phyloP scores from a whole-genome alignment of 805 yeast species.

The Grigorovia yakushimaensis region DNA sequence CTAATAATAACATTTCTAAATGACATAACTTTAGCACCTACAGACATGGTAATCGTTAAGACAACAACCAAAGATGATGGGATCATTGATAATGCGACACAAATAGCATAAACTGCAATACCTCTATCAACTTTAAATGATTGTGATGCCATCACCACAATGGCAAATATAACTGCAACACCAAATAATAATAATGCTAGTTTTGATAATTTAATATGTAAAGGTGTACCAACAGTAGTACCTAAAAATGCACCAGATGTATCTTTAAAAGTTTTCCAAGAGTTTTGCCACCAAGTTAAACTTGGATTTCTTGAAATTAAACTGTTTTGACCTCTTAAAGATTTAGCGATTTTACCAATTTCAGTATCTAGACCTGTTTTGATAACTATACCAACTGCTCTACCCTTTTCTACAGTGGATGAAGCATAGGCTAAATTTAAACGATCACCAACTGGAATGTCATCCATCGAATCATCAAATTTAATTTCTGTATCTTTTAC shows the following conservation, averaged over 20 bases:
- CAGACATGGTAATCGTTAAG: slow-evolving; percentile 91
- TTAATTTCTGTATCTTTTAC: slow-evolving; percentile 46
- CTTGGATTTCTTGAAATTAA: slow-evolving; percentile 31
- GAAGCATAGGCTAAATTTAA: slow-evolving; percentile 86
- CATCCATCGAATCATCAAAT: slow-evolving; percentile 8
- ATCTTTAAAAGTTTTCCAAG: slow-evolving; percentile 37
- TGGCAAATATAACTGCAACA: slow-evolving; percentile 77
- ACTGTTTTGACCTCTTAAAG: slow-evolving; percentile 36
- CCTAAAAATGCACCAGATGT: slow-evolving; percentile 64
- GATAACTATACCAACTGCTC: slow-evolving; percentile 83
- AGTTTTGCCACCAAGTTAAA: slow-evolving; percentile 32
- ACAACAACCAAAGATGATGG: slow-evolving; percentile 98
- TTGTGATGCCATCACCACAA: slow-evolving; percentile 81
- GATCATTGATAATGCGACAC: slow-evolving; percentile 96
- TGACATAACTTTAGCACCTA: slow-evolving; percentile 96
- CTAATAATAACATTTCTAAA: slow-evolving; percentile 86
- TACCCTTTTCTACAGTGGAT: slow-evolving; percentile 90
- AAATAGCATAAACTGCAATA: slow-evolving; percentile 82
- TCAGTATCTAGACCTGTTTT: slow-evolving; percentile 90
- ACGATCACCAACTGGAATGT: slow-evolving; percentile 56
- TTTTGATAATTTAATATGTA: slow-evolving; percentile 65
- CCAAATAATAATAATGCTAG: slow-evolving; percentile 63
- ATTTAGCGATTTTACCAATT: slow-evolving; percentile 90
- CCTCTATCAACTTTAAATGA: slow-evolving; percentile 62
- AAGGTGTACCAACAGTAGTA: slow-evolving; percentile 69